Percentiles rank a stretch among this genome's conserved stretches.
phyloP scores from a whole-genome alignment of 2,329 filamentous ascomycete genomes.

The Hypoxylon sp. region DNA sequence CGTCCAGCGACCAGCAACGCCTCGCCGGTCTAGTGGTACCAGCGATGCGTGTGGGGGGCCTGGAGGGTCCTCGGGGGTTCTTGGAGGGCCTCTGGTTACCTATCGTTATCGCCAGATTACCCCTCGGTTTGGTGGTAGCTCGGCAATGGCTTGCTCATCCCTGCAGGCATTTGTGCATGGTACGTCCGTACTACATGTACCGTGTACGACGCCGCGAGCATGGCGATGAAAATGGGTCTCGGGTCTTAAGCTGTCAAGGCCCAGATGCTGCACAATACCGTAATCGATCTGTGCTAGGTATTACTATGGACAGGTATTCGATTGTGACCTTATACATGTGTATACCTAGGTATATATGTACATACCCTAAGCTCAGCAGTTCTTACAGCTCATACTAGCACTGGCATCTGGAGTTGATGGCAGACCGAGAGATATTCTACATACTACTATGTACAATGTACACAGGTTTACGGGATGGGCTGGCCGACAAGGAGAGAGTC shows the following conservation, averaged over 20 bases:
- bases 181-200: not conserved
- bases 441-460: no score
- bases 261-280: not conserved
- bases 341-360: slow-evolving; percentile 5
- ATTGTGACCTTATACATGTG: slow-evolving; percentile 7
- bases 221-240: not conserved
- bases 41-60: slow-evolving; percentile 19
- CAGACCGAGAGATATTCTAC: no score
- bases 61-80: no score
- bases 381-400: no score
- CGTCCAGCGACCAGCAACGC: slow-evolving; percentile 20
- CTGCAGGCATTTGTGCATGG: not conserved
- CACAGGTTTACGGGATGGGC: no score
- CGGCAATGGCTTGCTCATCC: not conserved
- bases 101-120: slow-evolving; percentile 26
- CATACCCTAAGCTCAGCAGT: no score
- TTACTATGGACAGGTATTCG: no score
- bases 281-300: not conserved
- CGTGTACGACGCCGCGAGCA: not conserved
- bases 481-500: no score
- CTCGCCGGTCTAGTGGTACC: slow-evolving; percentile 10
- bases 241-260: no score
- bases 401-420: no score
- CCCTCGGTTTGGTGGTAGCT: slow-evolving; percentile 3
- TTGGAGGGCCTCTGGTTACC: slow-evolving; percentile 15